A percentile compares a stretch with the other conserved stretches of the same genome.
Evolutionary conservation across 2,329 filamentous ascomycete species (phyloP).

Genomic region (Aspergillus costaricaensis): DNA sequence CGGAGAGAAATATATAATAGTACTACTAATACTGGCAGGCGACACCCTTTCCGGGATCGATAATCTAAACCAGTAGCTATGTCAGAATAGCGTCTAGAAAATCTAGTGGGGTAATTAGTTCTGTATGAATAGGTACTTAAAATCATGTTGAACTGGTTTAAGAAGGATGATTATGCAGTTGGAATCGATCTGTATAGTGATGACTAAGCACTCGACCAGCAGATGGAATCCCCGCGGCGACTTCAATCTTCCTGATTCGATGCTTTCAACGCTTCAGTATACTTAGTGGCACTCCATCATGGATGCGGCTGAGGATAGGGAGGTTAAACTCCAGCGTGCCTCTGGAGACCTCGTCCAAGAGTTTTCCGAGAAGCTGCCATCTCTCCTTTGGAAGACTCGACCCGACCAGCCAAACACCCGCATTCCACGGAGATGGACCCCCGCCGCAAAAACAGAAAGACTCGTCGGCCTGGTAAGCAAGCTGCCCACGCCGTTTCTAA

Average conservation of each 20-base stretch:
- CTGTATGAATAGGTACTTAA: too few relatives aligned
- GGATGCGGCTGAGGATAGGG: slow-evolving; percentile 48
- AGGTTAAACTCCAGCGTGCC: slow-evolving; percentile 50
- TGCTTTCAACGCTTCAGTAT: not conserved
- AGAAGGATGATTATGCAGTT: not conserved
- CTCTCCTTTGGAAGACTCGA: slow-evolving; percentile 43
- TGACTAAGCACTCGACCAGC: not conserved
- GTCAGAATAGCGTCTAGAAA: too few relatives aligned
- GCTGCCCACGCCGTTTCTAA: not conserved
- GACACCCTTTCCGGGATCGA: too few relatives aligned
- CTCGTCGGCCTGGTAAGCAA: slow-evolving; percentile 43
- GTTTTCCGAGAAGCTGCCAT: slow-evolving; percentile 44
- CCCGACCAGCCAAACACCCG: slow-evolving; percentile 26
- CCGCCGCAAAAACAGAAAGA: slow-evolving; percentile 39
- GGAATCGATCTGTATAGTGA: not conserved
- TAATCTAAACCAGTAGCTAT: too few relatives aligned
- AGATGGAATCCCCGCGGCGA: not conserved
- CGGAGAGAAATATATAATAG: too few relatives aligned
- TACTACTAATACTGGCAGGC: too few relatives aligned
- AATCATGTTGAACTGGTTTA: too few relatives aligned
- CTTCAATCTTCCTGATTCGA: not conserved
- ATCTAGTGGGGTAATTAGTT: too few relatives aligned
- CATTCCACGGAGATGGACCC: slow-evolving; percentile 43
- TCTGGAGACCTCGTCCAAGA: slow-evolving; percentile 48
- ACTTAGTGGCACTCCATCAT: slow-evolving; percentile 29